Percentiles rank a stretch among this genome's conserved stretches.
Conservation (phyloP, 2,329 filamentous ascomycete species). For the Mycogone perniciosa region DNA sequence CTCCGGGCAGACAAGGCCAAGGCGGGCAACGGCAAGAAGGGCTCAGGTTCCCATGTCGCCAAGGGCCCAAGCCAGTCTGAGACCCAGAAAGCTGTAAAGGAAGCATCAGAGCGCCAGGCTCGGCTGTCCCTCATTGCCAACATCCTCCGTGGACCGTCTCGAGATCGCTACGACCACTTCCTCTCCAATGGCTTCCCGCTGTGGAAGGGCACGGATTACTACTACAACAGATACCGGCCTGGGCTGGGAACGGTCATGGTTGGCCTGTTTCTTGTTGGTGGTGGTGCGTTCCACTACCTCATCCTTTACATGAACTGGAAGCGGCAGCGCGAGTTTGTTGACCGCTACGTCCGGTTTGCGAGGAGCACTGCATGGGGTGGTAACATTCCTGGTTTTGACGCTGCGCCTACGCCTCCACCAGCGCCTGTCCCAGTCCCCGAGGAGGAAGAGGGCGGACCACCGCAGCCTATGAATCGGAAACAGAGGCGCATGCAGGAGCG, state of each 20-base stretch:
- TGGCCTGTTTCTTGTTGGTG: slow-evolving; percentile 75
- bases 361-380: slow-evolving; percentile 86
- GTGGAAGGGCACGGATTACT: slow-evolving; percentile 98
- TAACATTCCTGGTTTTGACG: slow-evolving; percentile 64
- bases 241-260: slow-evolving; percentile 78
- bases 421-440: slow-evolving; percentile 38
- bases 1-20: slow-evolving; percentile 65
- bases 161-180: slow-evolving; percentile 93
- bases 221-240: slow-evolving; percentile 89
- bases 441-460: slow-evolving; percentile 42
- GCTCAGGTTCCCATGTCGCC: slow-evolving; percentile 53
- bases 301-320: slow-evolving; percentile 82
- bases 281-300: slow-evolving; percentile 81
- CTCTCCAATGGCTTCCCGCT: slow-evolving; percentile 85
- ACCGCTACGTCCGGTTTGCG: slow-evolving; percentile 86
- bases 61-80: slow-evolving; percentile 69
- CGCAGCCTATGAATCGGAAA: slow-evolving; percentile 67
- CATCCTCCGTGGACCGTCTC: slow-evolving; percentile 72
- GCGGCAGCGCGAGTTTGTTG: slow-evolving; percentile 84
- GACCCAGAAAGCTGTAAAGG: slow-evolving; percentile 71
- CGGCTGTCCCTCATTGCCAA: slow-evolving; percentile 78
- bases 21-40: slow-evolving; percentile 47
- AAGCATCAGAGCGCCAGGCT: slow-evolving; percentile 75
- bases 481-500: slow-evolving; percentile 86
- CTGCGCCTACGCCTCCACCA: slow-evolving; percentile 35